These are phyloP conservation scores for Comarum palustre DNA, from an alignment of 306 rosid genomes.

Conservation along the genomic window DNA sequence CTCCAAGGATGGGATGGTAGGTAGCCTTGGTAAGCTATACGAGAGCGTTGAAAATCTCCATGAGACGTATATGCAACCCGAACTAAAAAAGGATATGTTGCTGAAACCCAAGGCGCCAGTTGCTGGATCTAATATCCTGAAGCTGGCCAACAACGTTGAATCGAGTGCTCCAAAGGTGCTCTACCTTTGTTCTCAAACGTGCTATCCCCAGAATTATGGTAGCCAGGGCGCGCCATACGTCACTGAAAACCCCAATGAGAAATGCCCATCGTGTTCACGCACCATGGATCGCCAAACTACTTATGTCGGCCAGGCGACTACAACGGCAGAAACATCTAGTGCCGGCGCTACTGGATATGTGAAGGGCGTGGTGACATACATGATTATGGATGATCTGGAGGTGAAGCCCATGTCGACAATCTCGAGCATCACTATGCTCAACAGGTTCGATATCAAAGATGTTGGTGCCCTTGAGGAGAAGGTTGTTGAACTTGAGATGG, in stretches of 20 bases:
- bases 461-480: constrained; percentile 18
- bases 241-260: not conserved
- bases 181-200: too few relatives aligned
- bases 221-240: too few relatives aligned
- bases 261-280: not conserved
- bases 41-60: constrained; percentile 15
- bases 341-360: constrained; percentile 24
- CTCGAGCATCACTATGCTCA: not conserved
- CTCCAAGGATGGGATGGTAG: not conserved
- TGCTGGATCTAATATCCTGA: not conserved
- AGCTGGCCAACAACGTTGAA: not conserved
- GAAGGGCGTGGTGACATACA: constrained; percentile 22
- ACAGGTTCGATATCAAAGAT: constrained; percentile 10
- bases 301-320: constrained; percentile 2
- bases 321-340: not conserved
- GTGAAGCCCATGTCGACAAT: constrained; percentile 31
- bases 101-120: constrained; percentile 3
- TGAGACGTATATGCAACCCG: constrained; percentile 2
- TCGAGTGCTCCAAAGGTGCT: not conserved
- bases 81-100: not conserved
- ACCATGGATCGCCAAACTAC: fast-evolving
- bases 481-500: not conserved
- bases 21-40: constrained; percentile 17
- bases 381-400: constrained; percentile 34
- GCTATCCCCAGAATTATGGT: too few relatives aligned